Evolutionary conservation across 371 early-diverging fungal genomes (phyloP).

Genomic region (Basidiobolus meristosporus): DNA sequence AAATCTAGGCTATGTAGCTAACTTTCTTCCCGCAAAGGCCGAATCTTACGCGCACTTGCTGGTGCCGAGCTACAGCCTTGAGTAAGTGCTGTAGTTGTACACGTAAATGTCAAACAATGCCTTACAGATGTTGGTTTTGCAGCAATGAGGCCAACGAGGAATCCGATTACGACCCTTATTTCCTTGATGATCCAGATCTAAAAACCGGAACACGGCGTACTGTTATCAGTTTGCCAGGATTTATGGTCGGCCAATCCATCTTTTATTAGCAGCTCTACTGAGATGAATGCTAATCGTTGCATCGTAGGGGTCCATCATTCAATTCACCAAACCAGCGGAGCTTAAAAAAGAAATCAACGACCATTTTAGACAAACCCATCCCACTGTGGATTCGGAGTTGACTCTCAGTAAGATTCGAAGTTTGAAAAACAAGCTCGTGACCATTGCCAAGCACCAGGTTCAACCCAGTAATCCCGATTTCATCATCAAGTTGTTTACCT

Average conservation of each 20-base stretch:
- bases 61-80: constrained; percentile 2
- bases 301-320: constrained; percentile 36
- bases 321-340: constrained; percentile 35
- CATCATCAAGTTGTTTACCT: neutral
- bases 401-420: constrained; percentile 64
- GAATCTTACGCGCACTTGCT: constrained; percentile 4
- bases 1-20: too few species aligned
- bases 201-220: constrained; percentile 35
- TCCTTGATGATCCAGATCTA: constrained; percentile 40
- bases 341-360: constrained; percentile 52
- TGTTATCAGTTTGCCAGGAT: constrained; percentile 33
- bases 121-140: neutral
- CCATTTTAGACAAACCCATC: constrained; percentile 55
- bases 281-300: neutral
- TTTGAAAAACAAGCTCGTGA: constrained; percentile 43
- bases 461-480: neutral
- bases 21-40: too few species aligned
- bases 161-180: constrained; percentile 24
- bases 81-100: constrained; percentile 1
- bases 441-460: constrained; percentile 12
- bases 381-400: constrained; percentile 42
- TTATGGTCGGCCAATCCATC: constrained; percentile 17
- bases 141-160: neutral
- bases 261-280: too few species aligned
- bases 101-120: too few species aligned